Evolutionary conservation across 116 monocot genomes (phyloP), one percentile per base, ranked within the genome.

Genomic region (Iris pallida): DNA sequence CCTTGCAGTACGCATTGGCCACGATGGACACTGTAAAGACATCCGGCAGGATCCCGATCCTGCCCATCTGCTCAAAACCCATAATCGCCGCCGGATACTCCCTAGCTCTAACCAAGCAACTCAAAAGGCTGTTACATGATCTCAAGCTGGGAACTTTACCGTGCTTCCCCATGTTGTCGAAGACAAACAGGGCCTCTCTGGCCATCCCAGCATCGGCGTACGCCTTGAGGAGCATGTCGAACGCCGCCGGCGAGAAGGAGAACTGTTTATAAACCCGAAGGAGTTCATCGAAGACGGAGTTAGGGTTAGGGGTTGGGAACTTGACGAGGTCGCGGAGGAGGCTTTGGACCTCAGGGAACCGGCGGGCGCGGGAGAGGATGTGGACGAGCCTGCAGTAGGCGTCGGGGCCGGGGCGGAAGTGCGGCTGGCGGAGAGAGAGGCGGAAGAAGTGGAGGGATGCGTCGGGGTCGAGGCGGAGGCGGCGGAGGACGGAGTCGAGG

Each of bases 141-240:
- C 92, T 80, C 65, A 76, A 59, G 57, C 83, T 87, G 5, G 97
- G 89, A n/a, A 55, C 75, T 61, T 80, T 85, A 8, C 92, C 90
- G 59, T 49, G 63, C 62, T 54, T 85, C 2, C 79, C 81, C 97
- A 92, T 97, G 57, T 85, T 92, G 69, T 97, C 97, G 53, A 92
- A 81, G 60, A 92, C 86, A 42, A 62, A 80, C 63, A 97, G 92
- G 6, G 97, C 97, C 40, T 81, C 65, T 53, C 75, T 79, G 4
- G 76, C 13, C 48, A 64, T 49, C 3, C 79, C 84, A 17, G 7
- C 49, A 30, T 92, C 85, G 3, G 78, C 66, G 30, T 85, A 90
- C 0, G 63, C 82, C 57, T 90, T 92, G 30, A 97, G 56, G 15
- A 97, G 83, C 79, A 90, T 82, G 61, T 97, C 92, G 53, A 92